Conservation (phyloP, 2,329 filamentous ascomycete genomes). For the Cladosporium sp. region DNA sequence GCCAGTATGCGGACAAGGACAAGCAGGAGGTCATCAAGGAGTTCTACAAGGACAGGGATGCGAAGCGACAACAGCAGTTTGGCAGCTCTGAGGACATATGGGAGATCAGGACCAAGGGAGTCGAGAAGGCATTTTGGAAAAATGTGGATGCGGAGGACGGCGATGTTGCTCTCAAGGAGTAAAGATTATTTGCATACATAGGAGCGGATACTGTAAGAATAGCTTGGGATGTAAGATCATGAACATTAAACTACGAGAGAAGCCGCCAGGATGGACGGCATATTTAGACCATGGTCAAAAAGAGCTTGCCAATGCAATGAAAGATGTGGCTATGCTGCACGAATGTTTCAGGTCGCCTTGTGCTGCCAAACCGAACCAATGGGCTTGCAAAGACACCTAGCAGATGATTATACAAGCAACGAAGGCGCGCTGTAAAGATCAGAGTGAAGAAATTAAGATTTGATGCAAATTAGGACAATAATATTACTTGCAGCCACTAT, state of each 20-base stretch:
- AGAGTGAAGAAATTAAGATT: neutral
- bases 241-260: neutral
- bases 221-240: constrained; percentile 12
- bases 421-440: neutral
- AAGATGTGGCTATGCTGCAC: neutral
- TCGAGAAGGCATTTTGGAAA: constrained; percentile 52
- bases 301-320: neutral
- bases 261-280: neutral
- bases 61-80: constrained; percentile 62
- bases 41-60: constrained; percentile 67
- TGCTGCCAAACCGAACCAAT: neutral
- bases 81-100: constrained; percentile 89
- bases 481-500: neutral
- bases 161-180: constrained; percentile 18
- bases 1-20: constrained; percentile 61
- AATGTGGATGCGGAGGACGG: constrained; percentile 37
- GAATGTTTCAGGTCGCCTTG: neutral
- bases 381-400: neutral
- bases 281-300: neutral
- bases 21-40: constrained; percentile 64
- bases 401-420: neutral
- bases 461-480: neutral
- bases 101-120: constrained; percentile 68
- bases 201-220: constrained; percentile 1
- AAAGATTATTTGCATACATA: neutral